phyloP scores from a whole-genome alignment of 2,329 filamentous ascomycete species.

The Bertia moriformis region DNA sequence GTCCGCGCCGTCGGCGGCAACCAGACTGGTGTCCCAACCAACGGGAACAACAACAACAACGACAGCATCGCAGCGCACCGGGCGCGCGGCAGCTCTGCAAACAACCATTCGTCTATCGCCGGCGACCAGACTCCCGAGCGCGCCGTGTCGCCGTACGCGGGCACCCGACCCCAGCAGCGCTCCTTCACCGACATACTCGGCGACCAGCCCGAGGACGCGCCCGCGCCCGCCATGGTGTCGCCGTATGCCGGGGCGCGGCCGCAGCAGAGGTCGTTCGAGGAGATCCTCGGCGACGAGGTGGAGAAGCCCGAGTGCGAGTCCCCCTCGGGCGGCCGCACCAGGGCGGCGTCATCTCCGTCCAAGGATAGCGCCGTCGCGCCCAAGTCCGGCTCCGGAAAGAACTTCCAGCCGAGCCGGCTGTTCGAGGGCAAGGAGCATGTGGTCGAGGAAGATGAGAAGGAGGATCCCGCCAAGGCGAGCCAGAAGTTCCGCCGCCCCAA shows the following conservation, averaged over 20 bases:
- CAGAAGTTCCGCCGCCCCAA: constrained; percentile 46
- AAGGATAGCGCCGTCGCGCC: constrained; percentile 29
- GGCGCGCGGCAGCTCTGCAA: constrained; percentile 35
- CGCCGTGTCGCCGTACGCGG: constrained; percentile 48
- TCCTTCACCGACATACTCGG: constrained; percentile 59
- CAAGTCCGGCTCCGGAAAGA: constrained; percentile 42
- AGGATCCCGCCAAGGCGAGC: constrained; percentile 20
- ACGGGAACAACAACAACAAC: constrained; percentile 11
- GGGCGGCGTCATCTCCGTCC: constrained; percentile 15
- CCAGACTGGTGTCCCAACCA: constrained; percentile 15
- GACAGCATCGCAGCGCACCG: constrained; percentile 23
- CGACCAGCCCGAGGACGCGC: constrained; percentile 26
- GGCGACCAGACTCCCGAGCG: constrained; percentile 30
- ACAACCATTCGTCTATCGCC: constrained; percentile 54
- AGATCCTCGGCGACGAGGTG: constrained; percentile 28
- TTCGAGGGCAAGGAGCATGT: constrained; percentile 42
- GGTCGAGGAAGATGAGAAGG: constrained; percentile 18
- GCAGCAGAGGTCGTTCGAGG: constrained; percentile 25
- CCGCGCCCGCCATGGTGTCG: constrained; percentile 14
- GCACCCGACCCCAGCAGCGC: constrained; percentile 47
- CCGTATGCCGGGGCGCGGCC: constrained; percentile 11
- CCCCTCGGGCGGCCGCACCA: constrained; percentile 4
- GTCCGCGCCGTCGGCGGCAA: constrained; percentile 23
- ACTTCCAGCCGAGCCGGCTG: constrained; percentile 46
- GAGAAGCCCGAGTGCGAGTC: constrained; percentile 8